These are phyloP conservation scores for Sugiyamaella grinbergsii DNA, from an alignment of 1,139 yeast genomes.

Conservation along the genomic window DNA sequence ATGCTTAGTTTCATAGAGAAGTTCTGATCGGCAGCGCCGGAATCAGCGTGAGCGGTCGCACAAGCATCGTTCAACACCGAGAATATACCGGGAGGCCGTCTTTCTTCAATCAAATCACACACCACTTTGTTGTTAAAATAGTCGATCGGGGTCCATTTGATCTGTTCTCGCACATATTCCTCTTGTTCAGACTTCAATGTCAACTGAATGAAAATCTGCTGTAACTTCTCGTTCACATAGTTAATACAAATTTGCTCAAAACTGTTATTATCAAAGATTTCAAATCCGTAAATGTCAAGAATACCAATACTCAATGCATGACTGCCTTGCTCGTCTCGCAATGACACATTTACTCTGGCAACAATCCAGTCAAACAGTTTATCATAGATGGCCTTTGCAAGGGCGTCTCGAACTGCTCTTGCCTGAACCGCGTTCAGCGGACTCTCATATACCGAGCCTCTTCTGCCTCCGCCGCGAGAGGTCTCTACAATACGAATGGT, in stretches of 20 bases:
- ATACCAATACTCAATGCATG: constrained; percentile 83
- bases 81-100: constrained; percentile 94
- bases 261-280: constrained; percentile 93
- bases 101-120: constrained; percentile 93
- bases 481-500: constrained; percentile 88
- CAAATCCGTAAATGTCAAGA: constrained; percentile 97
- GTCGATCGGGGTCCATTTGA: constrained; percentile 96
- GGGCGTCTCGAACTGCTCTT: constrained; percentile 88
- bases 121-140: constrained; percentile 96
- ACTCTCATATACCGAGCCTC: constrained; percentile 93
- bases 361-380: constrained; percentile 97
- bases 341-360: constrained; percentile 81
- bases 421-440: constrained; percentile 94
- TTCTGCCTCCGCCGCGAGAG: constrained; percentile 74
- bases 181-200: constrained; percentile 97
- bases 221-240: constrained; percentile 95
- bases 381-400: constrained; percentile 92
- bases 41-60: constrained; percentile 98
- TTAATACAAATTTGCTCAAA: constrained; percentile 97
- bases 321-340: constrained; percentile 52
- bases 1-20: constrained; percentile 89
- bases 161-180: constrained; percentile 92
- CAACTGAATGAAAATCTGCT: constrained; percentile 93
- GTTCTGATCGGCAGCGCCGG: constrained; percentile 94
- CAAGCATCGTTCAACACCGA: constrained; percentile 96